Evolutionary conservation across 176 grass and related monocot genomes (phyloP).

Genomic region (Phragmites australis): DNA sequence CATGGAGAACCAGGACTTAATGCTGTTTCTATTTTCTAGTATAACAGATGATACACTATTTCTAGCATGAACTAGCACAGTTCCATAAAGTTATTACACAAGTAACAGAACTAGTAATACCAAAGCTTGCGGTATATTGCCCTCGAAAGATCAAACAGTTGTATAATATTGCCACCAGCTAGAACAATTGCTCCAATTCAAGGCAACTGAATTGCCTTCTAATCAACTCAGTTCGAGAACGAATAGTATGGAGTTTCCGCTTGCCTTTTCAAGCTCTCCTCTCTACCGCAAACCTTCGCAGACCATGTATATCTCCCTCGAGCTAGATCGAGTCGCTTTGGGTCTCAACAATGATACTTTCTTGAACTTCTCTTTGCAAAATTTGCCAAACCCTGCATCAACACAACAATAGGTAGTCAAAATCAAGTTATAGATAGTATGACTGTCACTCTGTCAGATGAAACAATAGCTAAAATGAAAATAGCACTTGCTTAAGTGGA

Average conservation of each 20-base stretch:
- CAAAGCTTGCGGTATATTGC: not conserved
- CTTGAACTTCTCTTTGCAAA: slow-evolving; percentile 76
- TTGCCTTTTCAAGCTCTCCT: not conserved
- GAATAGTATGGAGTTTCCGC: not conserved
- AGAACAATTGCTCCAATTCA: not conserved
- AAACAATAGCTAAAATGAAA: not conserved
- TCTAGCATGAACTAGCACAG: not conserved
- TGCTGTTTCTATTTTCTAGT: not conserved
- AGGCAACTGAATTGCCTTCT: not conserved
- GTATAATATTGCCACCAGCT: not conserved
- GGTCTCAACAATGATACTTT: slow-evolving; percentile 82
- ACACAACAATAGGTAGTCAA: not conserved
- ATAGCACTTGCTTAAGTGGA: not conserved
- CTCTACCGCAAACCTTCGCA: slow-evolving; percentile 72
- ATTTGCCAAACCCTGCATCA: slow-evolving; percentile 72
- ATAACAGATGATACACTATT: not conserved
- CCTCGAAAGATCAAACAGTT: not conserved
- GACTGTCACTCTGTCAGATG: not conserved
- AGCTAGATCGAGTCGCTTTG: slow-evolving; percentile 79
- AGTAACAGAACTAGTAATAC: not conserved
- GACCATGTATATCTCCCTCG: slow-evolving; percentile 91
- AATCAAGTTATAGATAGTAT: not conserved
- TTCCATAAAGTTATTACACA: not conserved
- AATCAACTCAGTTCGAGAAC: too few relatives aligned
- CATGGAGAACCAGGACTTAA: too few relatives aligned